Conservation (phyloP, 352 stramenopile genomes). For the Phytophthora brassicae region DNA sequence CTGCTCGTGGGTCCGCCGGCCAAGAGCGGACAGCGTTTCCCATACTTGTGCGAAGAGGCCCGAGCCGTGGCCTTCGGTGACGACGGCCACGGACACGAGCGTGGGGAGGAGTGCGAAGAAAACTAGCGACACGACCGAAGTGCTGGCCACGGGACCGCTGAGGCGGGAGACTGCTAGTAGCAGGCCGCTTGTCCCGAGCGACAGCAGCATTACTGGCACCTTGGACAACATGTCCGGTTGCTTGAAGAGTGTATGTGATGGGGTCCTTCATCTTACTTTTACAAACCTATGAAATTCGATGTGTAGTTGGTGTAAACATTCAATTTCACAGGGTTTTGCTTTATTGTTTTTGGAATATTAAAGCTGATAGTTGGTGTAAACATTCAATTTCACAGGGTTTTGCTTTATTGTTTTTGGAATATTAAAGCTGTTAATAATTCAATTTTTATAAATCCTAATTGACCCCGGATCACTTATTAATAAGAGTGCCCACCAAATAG, state of each 20-base stretch:
- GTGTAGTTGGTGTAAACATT: no score
- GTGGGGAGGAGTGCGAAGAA: conserved; percentile 62
- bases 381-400: no score
- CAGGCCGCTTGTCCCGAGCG: conserved; percentile 28
- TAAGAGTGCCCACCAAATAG: no score
- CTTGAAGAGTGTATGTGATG: conserved; percentile 12
- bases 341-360: no score
- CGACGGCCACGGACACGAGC: conserved; percentile 41
- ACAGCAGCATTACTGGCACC: conserved; percentile 23
- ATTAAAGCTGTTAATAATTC: no score
- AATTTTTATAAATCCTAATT: no score
- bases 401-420: no score
- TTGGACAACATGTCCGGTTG: conserved; percentile 39
- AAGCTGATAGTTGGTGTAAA: no score
- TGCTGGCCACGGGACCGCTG: conserved; percentile 6
- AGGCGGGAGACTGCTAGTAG: conserved; percentile 10
- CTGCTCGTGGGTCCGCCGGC: conserved; percentile 7
- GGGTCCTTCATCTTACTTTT: no score
- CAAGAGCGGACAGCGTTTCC: conserved; percentile 33
- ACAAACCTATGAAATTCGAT: no score
- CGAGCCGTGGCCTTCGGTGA: conserved; percentile 41
- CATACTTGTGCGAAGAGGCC: conserved; percentile 32
- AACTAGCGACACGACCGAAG: conserved; percentile 31
- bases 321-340: no score
- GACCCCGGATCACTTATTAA: no score